Evolutionary conservation across 768 basidiomycete genomes (phyloP).

Genomic region (Trametes maxima): DNA sequence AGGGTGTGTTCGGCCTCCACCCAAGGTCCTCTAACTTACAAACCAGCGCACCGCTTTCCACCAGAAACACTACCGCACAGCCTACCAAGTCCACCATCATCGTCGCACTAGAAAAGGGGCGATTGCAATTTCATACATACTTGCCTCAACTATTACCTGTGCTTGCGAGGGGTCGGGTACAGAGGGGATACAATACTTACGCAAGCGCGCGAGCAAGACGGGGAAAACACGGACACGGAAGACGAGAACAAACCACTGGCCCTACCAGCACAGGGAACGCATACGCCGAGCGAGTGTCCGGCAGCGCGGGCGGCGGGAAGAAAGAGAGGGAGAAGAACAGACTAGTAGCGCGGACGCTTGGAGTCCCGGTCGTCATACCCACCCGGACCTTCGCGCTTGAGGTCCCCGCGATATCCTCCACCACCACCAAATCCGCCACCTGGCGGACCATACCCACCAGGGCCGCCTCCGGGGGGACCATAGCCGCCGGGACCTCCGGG

Average conservation of each 20-base stretch:
- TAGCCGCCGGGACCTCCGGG: too few species aligned
- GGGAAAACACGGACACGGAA: background rate
- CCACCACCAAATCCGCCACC: conserved; percentile 50
- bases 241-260: conserved; percentile 15
- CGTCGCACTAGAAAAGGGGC: background rate
- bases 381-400: conserved; percentile 77
- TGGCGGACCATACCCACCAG: conserved; percentile 49
- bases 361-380: conserved; percentile 81
- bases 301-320: background rate
- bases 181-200: conserved; percentile 25
- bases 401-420: conserved; percentile 66
- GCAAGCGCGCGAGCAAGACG: conserved; percentile 14
- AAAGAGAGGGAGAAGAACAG: conserved; percentile 1
- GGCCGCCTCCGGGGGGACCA: conserved; percentile 46
- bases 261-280: background rate
- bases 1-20: too few species aligned
- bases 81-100: background rate
- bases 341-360: conserved; percentile 79
- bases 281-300: conserved; percentile 1
- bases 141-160: conserved; percentile 25
- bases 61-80: background rate
- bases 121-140: conserved; percentile 22
- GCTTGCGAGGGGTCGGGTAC: conserved; percentile 16
- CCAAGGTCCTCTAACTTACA: too few species aligned
- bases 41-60: background rate